Percentiles rank a stretch among this genome's conserved stretches.
Conservation (phyloP, 2,329 filamentous ascomycete species). For the Davidsoniella virescens region DNA sequence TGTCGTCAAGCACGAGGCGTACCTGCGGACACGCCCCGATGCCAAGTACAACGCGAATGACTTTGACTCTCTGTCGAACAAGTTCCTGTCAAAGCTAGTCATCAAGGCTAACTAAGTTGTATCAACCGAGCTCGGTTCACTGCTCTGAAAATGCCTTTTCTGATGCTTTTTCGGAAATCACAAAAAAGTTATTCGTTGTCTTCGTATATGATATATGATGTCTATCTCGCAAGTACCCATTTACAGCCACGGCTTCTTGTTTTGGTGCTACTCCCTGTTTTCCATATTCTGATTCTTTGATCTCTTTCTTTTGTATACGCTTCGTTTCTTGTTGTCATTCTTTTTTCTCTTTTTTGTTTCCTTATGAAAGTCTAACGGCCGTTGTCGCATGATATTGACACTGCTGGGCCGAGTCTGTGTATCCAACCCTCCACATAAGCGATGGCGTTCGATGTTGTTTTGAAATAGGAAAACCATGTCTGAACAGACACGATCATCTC, state of each 20-base stretch:
- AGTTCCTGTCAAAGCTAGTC: conserved; percentile 90
- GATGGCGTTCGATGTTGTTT: conserved; percentile 15
- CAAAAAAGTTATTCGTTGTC: conserved; percentile 4
- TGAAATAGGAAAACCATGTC: background rate
- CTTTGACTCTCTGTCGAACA: conserved; percentile 92
- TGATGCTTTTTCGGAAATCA: conserved; percentile 15
- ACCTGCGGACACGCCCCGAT: conserved; percentile 63
- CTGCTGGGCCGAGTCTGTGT: background rate
- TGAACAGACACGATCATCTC: no score
- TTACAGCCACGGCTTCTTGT: background rate
- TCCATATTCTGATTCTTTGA: background rate
- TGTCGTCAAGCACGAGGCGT: conserved; percentile 81
- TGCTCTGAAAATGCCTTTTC: conserved; percentile 13
- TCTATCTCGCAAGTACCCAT: background rate
- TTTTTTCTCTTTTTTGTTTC: conserved; percentile 16
- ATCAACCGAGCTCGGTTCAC: background rate
- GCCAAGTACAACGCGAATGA: conserved; percentile 79
- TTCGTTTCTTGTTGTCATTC: conserved; percentile 14
- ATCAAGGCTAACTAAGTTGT: conserved; percentile 67
- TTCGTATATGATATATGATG: background rate
- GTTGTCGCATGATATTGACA: no score
- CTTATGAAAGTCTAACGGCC: background rate
- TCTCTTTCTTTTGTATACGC: conserved; percentile 2
- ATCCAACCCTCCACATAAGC: background rate
- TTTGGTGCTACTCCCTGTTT: conserved; percentile 6